phyloP scores from a whole-genome alignment of 176 grass and related monocot species.

The Zoysia pacifica region DNA sequence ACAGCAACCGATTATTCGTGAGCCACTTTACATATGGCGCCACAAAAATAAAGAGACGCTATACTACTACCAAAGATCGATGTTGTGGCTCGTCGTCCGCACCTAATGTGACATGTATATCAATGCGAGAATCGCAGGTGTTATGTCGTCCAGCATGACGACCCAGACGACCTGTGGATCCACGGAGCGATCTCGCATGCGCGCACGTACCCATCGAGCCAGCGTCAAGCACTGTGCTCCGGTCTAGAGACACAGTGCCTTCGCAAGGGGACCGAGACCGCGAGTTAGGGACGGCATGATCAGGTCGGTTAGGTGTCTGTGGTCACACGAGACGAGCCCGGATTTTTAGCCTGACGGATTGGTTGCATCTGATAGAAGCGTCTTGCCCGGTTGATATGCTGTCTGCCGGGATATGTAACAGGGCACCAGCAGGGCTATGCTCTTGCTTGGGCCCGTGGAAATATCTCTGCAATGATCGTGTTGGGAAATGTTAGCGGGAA shows the following conservation, averaged over 20 bases:
- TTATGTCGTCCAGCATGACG: background rate
- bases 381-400: background rate
- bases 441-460: background rate
- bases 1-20: background rate
- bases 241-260: conserved; percentile 29
- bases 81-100: background rate
- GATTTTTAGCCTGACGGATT: conserved; percentile 9
- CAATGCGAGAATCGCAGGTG: background rate
- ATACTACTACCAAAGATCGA: background rate
- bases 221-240: conserved; percentile 26
- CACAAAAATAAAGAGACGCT: background rate
- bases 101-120: conserved; percentile 1
- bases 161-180: background rate
- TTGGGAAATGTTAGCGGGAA: background rate
- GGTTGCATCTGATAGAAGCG: conserved; percentile 3
- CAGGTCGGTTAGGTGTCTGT: conserved; percentile 38
- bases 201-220: background rate
- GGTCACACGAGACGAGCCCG: conserved; percentile 24
- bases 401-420: conserved; percentile 11
- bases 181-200: no score
- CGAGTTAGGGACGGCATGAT: conserved; percentile 29
- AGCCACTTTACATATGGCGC: background rate
- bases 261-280: conserved; percentile 26
- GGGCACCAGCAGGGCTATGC: background rate
- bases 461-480: background rate